A percentile compares a stretch with the other conserved stretches of the same genome.
phyloP scores from a whole-genome alignment of 495 filamentous ascomycete genomes.

The Podospora pseudopauciseta region DNA sequence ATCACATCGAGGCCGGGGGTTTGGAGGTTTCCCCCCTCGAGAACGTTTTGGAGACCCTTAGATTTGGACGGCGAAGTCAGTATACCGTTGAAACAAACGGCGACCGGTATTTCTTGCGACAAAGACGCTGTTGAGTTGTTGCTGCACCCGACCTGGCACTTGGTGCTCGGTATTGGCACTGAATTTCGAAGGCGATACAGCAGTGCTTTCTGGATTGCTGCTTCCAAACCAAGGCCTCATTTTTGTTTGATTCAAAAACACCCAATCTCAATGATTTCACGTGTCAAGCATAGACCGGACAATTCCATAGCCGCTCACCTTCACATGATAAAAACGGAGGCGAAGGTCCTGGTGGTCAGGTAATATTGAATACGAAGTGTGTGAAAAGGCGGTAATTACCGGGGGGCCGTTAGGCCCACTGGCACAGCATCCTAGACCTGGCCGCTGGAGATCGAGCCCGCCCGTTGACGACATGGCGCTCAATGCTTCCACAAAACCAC shows the following conservation, averaged over 20 bases:
- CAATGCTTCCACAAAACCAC: conserved; percentile 5
- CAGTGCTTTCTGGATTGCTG: background rate
- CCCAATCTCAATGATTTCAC: background rate
- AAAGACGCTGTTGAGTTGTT: background rate
- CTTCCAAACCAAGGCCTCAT: background rate
- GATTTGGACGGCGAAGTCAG: background rate
- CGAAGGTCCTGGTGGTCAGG: background rate
- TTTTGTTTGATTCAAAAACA: background rate
- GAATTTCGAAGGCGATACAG: background rate
- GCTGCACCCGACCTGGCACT: too few relatives aligned
- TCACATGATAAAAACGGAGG: background rate
- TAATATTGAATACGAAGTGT: background rate
- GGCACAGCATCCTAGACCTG: background rate
- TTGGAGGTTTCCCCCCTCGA: background rate
- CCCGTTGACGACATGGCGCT: conserved; percentile 8
- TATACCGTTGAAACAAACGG: background rate
- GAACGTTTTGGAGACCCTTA: background rate
- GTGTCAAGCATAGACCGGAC: background rate
- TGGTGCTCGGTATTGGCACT: too few relatives aligned
- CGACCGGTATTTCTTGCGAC: background rate
- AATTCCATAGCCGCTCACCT: background rate
- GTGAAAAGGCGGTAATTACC: background rate
- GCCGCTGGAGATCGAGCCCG: background rate
- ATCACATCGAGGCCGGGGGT: background rate
- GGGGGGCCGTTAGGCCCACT: background rate